A percentile compares a stretch with the other conserved stretches of the same genome.
These are phyloP conservation scores for Schizochytrium sp. DNA, from an alignment of 108 stramenopile genomes.

Conservation along the genomic window DNA sequence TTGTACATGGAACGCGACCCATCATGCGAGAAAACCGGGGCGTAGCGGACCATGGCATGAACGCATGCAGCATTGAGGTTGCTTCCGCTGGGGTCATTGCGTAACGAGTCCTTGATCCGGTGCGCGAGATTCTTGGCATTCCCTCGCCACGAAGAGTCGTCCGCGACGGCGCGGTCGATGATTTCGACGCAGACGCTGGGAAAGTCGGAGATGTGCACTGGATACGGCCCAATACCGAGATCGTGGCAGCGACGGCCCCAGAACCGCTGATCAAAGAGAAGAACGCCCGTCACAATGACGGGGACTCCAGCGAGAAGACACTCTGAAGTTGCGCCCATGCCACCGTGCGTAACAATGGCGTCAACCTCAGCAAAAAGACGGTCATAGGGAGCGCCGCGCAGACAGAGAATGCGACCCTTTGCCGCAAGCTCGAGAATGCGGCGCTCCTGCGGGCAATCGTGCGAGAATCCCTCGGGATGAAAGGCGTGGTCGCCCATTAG, in stretches of 20 bases:
- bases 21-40: neutral
- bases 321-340: neutral
- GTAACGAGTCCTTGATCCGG: neutral
- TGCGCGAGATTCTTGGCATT: neutral
- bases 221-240: neutral
- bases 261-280: conserved; percentile 12
- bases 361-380: neutral
- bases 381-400: neutral
- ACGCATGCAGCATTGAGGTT: neutral
- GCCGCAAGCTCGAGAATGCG: neutral
- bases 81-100: neutral
- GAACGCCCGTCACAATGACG: conserved; percentile 14
- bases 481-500: neutral
- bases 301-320: neutral
- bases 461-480: neutral
- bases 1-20: neutral
- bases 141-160: neutral
- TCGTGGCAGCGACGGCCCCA: neutral
- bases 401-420: neutral
- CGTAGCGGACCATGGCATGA: neutral
- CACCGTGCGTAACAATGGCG: neutral
- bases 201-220: neutral
- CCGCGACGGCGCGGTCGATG: neutral
- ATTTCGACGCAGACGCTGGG: neutral
- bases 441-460: neutral